A percentile compares a stretch with the other conserved stretches of the same genome.
Conservation (phyloP, 306 rosid species). For the Cucurbita ficifolia region DNA sequence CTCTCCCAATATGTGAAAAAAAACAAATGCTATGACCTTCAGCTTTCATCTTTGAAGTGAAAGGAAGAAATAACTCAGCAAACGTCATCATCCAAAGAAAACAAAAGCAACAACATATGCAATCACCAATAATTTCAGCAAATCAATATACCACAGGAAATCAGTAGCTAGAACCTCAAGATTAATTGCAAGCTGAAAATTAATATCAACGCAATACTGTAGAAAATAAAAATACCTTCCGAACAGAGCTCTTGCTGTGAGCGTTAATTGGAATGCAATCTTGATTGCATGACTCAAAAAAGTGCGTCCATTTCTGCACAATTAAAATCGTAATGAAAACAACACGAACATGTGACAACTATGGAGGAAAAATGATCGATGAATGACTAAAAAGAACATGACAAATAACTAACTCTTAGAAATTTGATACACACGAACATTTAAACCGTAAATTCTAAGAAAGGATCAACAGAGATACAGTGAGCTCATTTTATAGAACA, state of each 20-base stretch:
- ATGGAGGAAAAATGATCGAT: background rate
- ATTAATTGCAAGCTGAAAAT: background rate
- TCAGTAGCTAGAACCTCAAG: background rate
- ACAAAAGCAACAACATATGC: background rate
- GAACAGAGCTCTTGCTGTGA: conserved; percentile 70
- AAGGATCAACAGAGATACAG: background rate
- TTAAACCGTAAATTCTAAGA: background rate
- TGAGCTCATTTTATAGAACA: background rate
- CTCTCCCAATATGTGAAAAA: background rate
- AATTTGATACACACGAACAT: background rate
- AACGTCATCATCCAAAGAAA: background rate
- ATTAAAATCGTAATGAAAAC: background rate
- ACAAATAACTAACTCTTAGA: background rate
- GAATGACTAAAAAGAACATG: background rate
- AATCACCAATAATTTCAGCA: background rate
- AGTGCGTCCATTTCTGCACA: conserved; percentile 58
- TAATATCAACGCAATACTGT: background rate
- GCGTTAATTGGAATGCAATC: conserved; percentile 65
- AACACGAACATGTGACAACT: background rate
- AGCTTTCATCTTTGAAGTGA: background rate
- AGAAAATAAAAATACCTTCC: conserved; percentile 24
- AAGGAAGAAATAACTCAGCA: background rate
- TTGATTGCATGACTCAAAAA: conserved; percentile 46
- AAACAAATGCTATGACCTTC: background rate
- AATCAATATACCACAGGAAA: background rate